Percentiles rank a stretch among this genome's conserved stretches.
Conservation (phyloP, 2,329 filamentous ascomycete species). For the Neurospora sp. region DNA sequence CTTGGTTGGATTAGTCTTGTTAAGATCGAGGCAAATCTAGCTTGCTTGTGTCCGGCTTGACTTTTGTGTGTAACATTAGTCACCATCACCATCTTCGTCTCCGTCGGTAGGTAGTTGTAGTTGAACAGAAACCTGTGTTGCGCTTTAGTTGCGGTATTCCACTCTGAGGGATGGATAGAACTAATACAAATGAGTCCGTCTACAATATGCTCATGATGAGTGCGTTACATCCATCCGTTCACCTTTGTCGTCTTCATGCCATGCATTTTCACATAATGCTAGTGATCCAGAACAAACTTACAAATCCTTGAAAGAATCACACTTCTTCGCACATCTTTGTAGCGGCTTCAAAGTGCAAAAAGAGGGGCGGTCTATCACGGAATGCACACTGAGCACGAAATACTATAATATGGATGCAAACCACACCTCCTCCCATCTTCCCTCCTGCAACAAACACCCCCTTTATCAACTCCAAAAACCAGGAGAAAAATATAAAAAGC, state of each 20-base stretch:
- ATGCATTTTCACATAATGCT: neutral
- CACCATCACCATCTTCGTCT: neutral
- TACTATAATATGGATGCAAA: neutral
- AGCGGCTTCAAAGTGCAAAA: neutral
- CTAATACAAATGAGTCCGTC: neutral
- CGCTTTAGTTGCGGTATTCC: neutral
- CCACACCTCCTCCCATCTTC: neutral
- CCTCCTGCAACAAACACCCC: neutral
- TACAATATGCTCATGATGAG: neutral
- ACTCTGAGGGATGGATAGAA: neutral
- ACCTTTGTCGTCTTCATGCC: neutral
- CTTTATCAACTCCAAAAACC: neutral
- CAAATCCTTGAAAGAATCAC: neutral
- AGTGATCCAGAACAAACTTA: neutral
- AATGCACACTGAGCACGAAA: neutral
- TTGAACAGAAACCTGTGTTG: neutral
- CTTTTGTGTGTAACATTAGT: neutral
- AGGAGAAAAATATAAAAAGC: neutral
- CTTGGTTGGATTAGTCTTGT: neutral
- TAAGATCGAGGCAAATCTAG: neutral
- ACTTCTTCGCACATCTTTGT: neutral
- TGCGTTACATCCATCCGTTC: neutral
- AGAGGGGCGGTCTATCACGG: neutral
- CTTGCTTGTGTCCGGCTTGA: neutral
- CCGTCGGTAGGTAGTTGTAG: neutral